A percentile compares a stretch with the other conserved stretches of the same genome.
Conservation (phyloP, 2,329 filamentous ascomycete genomes). For the Tolypocladium endophyticum region DNA sequence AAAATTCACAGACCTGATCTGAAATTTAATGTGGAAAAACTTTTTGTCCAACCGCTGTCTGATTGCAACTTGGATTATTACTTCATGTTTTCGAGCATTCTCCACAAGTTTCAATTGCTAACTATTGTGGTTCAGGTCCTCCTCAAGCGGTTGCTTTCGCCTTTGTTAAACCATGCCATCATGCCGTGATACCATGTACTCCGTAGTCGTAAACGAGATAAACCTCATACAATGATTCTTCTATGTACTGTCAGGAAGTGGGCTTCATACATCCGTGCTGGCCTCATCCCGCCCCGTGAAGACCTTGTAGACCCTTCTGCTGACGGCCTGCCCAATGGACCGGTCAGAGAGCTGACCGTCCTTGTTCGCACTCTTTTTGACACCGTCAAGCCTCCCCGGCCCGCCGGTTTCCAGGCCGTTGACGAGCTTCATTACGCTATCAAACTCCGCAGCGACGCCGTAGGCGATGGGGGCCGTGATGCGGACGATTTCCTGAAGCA, state of each 20-base stretch:
- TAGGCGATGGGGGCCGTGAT: conserved; percentile 64
- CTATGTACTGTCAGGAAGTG: neutral
- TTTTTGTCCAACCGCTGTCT: conserved; percentile 78
- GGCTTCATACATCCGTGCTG: conserved; percentile 40
- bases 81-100: neutral
- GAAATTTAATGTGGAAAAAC: conserved; percentile 59
- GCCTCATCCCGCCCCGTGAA: conserved; percentile 46
- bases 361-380: conserved; percentile 45
- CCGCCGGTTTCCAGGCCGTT: conserved; percentile 48
- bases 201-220: neutral
- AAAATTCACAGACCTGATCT: conserved; percentile 78
- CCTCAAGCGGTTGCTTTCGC: no score
- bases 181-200: neutral
- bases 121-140: neutral
- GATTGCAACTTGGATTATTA: conserved; percentile 24
- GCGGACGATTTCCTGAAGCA: conserved; percentile 65
- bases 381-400: conserved; percentile 49
- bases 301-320: conserved; percentile 47
- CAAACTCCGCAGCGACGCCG: conserved; percentile 54
- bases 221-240: neutral
- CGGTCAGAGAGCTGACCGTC: conserved; percentile 46
- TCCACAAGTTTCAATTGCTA: conserved; percentile 1
- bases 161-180: neutral
- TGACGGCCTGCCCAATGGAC: conserved; percentile 46
- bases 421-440: conserved; percentile 46